Percentiles rank a stretch among this genome's conserved stretches.
Conservation (phyloP, 2,329 filamentous ascomycete species). For the Exophiala sp. region DNA sequence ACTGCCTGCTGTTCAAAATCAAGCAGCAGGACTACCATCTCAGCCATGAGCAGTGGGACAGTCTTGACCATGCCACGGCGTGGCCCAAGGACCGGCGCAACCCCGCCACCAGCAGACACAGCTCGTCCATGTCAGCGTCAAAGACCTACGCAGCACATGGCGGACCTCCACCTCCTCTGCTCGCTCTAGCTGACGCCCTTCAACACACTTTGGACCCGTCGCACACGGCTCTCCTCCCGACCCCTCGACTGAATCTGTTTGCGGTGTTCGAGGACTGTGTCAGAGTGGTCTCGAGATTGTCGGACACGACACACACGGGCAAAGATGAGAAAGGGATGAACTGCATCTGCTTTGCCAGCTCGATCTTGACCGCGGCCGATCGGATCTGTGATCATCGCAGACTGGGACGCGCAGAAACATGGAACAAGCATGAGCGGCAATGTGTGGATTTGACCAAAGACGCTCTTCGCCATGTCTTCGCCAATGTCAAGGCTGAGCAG, state of each 20-base stretch:
- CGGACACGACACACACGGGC: constrained; percentile 26
- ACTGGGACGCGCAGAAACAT: constrained; percentile 18
- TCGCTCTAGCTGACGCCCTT: background rate
- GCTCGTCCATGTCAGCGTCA: background rate
- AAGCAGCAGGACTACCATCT: constrained; percentile 28
- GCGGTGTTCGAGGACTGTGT: constrained; percentile 27
- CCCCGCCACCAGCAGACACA: background rate
- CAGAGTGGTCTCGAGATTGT: constrained; percentile 27
- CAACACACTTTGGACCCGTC: background rate
- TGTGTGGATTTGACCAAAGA: constrained; percentile 16
- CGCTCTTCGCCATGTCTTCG: constrained; percentile 17
- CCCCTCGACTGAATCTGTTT: constrained; percentile 29
- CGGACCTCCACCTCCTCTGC: too few relatives aligned
- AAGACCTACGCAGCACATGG: too few relatives aligned
- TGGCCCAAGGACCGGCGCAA: background rate
- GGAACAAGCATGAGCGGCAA: constrained; percentile 25
- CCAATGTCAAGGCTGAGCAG: constrained; percentile 3
- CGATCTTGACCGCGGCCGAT: constrained; percentile 28
- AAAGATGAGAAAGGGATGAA: constrained; percentile 22
- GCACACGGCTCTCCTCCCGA: constrained; percentile 11
- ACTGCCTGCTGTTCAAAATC: constrained; percentile 26
- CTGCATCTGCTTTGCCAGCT: constrained; percentile 30
- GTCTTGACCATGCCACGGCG: background rate
- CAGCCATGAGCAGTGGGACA: constrained; percentile 17
- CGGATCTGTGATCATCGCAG: constrained; percentile 22